Base-by-base conservation (phyloP, 352 stramenopile genomes). In the Pythium volutum region DNA sequence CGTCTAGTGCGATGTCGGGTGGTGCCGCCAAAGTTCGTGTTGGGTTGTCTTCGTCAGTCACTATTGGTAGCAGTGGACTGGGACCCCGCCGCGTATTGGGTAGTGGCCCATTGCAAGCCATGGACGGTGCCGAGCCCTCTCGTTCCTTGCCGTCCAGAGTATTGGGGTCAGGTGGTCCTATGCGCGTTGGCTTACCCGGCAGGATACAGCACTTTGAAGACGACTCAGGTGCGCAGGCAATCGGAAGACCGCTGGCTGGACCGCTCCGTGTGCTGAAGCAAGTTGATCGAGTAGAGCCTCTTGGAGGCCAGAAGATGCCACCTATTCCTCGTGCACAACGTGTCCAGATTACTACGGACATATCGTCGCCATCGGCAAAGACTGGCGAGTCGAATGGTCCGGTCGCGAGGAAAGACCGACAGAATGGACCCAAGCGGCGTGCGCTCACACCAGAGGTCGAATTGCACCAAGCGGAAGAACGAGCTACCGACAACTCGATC, bases 261-360 rank as follows among this genome's bases (percentile, higher is more conserved):
- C 64, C 64, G 11, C 46, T 71, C 14, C 64, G 64, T 6, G 58
- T 71, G 3, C 34, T 66, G 23, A 71, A 71, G 48, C 12, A 53
- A 33, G 52, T 66, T 9, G 57, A 71, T 43, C 45, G 47, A 5
- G 22, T 23, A 0, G 50, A 65, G 18, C 14, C 23, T 25, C 6
- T 20, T 3, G 41, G 36, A 48, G 14, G 8, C 29, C 51, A 56
- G 34, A 49, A 10, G 12, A 34, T 64, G 1, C 50, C 64, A 11
- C 23, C 64, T 25, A n/a, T 64, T 5, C 51, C 56, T 45, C 50
- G 64, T 26, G 57, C 64, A 2, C 64, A 71, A 34, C 64, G 64
- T 11, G 47, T 71, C 5, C 64, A 71, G 27, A 27, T 71, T 15
- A 31, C n/a, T 14, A 9, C 39, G 2, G 64, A 67, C n/a, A n/a